phyloP scores from a whole-genome alignment of 805 yeast species.

The Saturnispora sekii region DNA sequence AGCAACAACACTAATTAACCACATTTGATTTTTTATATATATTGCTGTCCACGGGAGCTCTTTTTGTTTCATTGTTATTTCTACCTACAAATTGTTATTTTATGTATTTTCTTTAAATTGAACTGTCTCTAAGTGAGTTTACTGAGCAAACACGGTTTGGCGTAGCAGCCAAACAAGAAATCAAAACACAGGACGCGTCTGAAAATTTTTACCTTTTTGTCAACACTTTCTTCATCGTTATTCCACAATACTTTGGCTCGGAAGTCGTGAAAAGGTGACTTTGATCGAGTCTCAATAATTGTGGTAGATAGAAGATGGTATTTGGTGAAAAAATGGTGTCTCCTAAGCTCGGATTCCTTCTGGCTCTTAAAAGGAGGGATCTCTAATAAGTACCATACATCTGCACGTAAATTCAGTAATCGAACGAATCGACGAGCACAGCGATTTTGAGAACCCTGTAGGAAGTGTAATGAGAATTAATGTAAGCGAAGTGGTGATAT shows the following conservation, averaged over 20 bases:
- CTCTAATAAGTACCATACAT: too few relatives aligned
- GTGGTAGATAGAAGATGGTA: not conserved
- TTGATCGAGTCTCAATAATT: constrained; percentile 1
- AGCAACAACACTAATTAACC: constrained; percentile 4
- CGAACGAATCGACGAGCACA: too few relatives aligned
- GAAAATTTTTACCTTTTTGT: not conserved
- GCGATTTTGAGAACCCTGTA: too few relatives aligned
- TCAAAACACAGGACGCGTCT: too few relatives aligned
- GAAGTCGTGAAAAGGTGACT: not conserved
- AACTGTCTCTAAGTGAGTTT: too few relatives aligned
- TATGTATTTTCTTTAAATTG: too few relatives aligned
- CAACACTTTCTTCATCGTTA: not conserved
- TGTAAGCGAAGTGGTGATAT: too few relatives aligned
- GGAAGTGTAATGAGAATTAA: too few relatives aligned
- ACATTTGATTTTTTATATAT: not conserved
- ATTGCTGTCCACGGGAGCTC: not conserved
- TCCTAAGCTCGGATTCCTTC: constrained; percentile 1
- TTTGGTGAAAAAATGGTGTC: not conserved
- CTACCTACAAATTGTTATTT: not conserved
- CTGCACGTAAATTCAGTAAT: too few relatives aligned
- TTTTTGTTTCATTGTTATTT: not conserved
- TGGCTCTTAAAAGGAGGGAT: too few relatives aligned
- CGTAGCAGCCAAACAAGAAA: too few relatives aligned
- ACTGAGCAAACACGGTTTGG: too few relatives aligned
- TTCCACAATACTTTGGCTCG: constrained; percentile 3